Percentiles rank a stretch among this genome's conserved stretches.
These are phyloP conservation scores for Dothistroma pini DNA, from an alignment of 2,329 filamentous ascomycete species.

Conservation along the genomic window DNA sequence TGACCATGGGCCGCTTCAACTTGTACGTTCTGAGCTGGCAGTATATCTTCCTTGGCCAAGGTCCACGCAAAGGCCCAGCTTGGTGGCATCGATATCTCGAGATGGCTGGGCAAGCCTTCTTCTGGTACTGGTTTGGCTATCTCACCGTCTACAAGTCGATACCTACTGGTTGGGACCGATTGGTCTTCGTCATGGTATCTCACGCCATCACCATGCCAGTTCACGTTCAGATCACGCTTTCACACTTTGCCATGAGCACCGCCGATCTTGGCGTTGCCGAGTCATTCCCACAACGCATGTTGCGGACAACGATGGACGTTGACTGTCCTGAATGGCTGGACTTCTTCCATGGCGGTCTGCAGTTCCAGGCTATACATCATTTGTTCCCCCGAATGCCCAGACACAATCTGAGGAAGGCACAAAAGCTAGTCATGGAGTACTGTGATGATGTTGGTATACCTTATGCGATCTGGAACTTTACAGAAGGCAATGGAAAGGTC, in stretches of 20 bases:
- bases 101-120: conserved; percentile 59
- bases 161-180: conserved; percentile 55
- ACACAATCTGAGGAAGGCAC: conserved; percentile 62
- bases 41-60: conserved; percentile 57
- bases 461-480: conserved; percentile 60
- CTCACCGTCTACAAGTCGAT: conserved; percentile 59
- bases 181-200: conserved; percentile 60
- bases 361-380: conserved; percentile 71
- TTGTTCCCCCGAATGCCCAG: conserved; percentile 65
- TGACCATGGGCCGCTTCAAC: conserved; percentile 68
- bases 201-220: conserved; percentile 65
- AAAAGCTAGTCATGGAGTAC: conserved; percentile 60
- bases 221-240: conserved; percentile 69
- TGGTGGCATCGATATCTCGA: conserved; percentile 67
- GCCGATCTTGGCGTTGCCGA: conserved; percentile 61
- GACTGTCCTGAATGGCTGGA: conserved; percentile 70
- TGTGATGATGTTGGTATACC: conserved; percentile 61
- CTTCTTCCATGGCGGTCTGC: conserved; percentile 67
- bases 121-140: conserved; percentile 68
- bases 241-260: conserved; percentile 69
- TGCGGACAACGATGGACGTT: conserved; percentile 71
- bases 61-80: conserved; percentile 57
- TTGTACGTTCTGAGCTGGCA: conserved; percentile 65
- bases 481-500: conserved; percentile 59
- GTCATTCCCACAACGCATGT: conserved; percentile 65